These are phyloP conservation scores for Coniochaeta pulveracea DNA, from an alignment of 2,329 filamentous ascomycete genomes.

Conservation along the genomic window DNA sequence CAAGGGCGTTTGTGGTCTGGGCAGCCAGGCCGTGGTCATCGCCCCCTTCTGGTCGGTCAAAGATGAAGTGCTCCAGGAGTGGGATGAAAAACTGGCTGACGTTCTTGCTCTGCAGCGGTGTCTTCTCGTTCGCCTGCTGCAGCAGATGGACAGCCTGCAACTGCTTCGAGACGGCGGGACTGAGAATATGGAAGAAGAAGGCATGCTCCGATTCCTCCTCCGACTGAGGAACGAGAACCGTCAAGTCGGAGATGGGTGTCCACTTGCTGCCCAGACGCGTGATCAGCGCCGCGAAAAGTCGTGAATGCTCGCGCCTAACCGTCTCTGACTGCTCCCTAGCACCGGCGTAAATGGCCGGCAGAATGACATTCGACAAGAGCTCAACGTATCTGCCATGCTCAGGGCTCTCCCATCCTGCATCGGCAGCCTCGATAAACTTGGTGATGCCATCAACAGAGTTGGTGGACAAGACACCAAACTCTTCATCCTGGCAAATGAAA, in stretches of 20 bases:
- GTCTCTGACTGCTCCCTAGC: slow-evolving; percentile 71
- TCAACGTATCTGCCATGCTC: slow-evolving; percentile 37
- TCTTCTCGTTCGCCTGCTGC: slow-evolving; percentile 52
- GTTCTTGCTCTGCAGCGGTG: slow-evolving; percentile 62
- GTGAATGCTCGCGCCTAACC: slow-evolving; percentile 71
- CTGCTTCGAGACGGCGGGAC: slow-evolving; percentile 79
- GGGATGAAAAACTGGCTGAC: slow-evolving; percentile 82
- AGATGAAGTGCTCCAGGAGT: slow-evolving; percentile 86
- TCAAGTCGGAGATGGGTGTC: slow-evolving; percentile 62
- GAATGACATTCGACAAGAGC: slow-evolving; percentile 52
- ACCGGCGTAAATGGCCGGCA: slow-evolving; percentile 68
- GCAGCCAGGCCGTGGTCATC: slow-evolving; percentile 82
- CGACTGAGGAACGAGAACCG: slow-evolving; percentile 46
- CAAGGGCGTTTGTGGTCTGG: slow-evolving; percentile 74
- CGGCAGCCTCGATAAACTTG: slow-evolving; percentile 59
- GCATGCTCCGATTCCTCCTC: slow-evolving; percentile 59
- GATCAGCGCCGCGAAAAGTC: slow-evolving; percentile 69
- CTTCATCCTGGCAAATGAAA: slow-evolving; percentile 75
- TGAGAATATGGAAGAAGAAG: slow-evolving; percentile 88
- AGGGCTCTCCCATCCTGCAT: slow-evolving; percentile 26
- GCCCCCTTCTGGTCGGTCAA: slow-evolving; percentile 58
- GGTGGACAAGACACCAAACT: slow-evolving; percentile 68
- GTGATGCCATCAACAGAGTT: slow-evolving; percentile 76
- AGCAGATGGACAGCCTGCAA: slow-evolving; percentile 73
- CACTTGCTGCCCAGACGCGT: slow-evolving; percentile 54